Percentiles rank a stretch among this genome's conserved stretches.
Evolutionary conservation across 2,329 filamentous ascomycete genomes (phyloP).

Genomic region (Cladophialophora carrionii): DNA sequence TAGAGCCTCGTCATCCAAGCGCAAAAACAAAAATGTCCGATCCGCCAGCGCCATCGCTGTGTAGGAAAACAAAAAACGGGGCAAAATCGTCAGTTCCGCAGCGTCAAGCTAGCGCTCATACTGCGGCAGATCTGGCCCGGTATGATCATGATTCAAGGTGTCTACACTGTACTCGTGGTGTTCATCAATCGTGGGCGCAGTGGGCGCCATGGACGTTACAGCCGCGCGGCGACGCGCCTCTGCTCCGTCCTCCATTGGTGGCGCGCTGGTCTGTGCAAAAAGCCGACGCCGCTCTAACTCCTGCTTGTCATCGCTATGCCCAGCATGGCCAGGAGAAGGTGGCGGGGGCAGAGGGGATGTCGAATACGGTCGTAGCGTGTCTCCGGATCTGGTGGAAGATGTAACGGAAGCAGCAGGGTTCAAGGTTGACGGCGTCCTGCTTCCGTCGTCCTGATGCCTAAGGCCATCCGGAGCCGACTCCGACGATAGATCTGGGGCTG

Average conservation of each 20-base stretch:
- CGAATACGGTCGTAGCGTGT: conserved; percentile 39
- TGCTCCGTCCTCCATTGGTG: conserved; percentile 43
- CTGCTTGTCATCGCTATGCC: conserved; percentile 71
- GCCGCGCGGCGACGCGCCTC: conserved; percentile 34
- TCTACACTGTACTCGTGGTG: conserved; percentile 57
- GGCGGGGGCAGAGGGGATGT: conserved; percentile 29
- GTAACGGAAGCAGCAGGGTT: conserved; percentile 32
- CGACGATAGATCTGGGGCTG: conserved; percentile 52
- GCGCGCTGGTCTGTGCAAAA: conserved; percentile 67
- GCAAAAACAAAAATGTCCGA: conserved; percentile 1
- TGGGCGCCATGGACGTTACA: conserved; percentile 38
- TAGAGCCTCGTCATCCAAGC: background rate
- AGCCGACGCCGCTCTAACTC: conserved; percentile 71
- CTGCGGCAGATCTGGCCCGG: conserved; percentile 49
- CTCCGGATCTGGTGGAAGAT: conserved; percentile 40
- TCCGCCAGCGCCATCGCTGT: conserved; percentile 34
- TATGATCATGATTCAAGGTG: conserved; percentile 45
- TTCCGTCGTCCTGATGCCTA: conserved; percentile 46
- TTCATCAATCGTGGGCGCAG: conserved; percentile 62
- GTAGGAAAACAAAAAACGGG: conserved; percentile 18
- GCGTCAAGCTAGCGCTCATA: conserved; percentile 47
- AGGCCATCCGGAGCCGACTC: conserved; percentile 40
- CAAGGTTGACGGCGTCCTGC: conserved; percentile 33
- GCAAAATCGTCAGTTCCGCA: conserved; percentile 11
- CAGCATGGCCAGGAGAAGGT: conserved; percentile 45